phyloP scores from a whole-genome alignment of 176 grass and related monocot species.

The Eragrostis nindensis region DNA sequence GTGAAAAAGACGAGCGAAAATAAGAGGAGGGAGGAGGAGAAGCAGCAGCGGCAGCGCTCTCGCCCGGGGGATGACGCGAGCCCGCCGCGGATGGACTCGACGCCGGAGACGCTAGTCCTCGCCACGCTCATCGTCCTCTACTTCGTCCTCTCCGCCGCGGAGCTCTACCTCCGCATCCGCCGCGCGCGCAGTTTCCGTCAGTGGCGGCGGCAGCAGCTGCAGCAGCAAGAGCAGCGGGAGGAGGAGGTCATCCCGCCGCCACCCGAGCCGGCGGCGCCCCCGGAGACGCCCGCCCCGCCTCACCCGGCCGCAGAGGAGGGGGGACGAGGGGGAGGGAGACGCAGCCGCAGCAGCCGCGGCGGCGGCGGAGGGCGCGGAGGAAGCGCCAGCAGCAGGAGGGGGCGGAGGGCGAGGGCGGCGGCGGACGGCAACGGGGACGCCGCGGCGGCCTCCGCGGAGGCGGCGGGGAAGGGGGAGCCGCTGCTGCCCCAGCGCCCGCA shows the following conservation, averaged over 20 bases:
- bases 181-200: neutral
- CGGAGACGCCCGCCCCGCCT: neutral
- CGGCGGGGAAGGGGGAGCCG: neutral
- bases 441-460: neutral
- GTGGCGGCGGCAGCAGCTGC: neutral
- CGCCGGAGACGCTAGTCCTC: conserved; percentile 29
- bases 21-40: neutral
- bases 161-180: neutral
- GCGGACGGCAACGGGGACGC: neutral
- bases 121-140: conserved; percentile 6
- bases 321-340: neutral
- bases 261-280: conserved; percentile 18
- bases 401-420: conserved; percentile 6
- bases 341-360: conserved; percentile 35
- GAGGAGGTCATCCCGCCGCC: neutral
- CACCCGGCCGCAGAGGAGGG: neutral
- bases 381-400: conserved; percentile 40
- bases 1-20: fast-evolving
- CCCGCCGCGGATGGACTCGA: conserved; percentile 46
- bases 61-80: conserved; percentile 57
- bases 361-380: conserved; percentile 55
- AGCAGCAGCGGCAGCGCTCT: neutral
- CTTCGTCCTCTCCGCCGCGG: conserved; percentile 8
- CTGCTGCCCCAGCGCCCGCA: conserved; percentile 39
- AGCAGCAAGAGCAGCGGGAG: neutral